Evolutionary conservation across 73 alveolate genomes (phyloP).

Genomic region (Paramecium sexaurelia): DNA sequence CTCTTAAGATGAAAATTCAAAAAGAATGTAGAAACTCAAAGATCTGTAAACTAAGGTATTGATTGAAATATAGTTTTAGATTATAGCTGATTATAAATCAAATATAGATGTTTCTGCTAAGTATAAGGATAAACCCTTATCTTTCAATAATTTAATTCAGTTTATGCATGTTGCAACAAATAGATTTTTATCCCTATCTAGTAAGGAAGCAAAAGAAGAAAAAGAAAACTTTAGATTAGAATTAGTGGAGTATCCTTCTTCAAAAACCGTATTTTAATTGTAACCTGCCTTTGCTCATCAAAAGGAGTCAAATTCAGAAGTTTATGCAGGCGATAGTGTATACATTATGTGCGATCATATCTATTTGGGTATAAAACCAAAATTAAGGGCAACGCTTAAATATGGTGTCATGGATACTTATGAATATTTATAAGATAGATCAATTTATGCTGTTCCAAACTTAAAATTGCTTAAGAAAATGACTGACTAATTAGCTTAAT

Average conservation of each 20-base stretch:
- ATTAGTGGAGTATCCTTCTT: constrained; percentile 21
- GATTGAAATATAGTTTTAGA: background rate
- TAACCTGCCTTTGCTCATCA: constrained; percentile 49
- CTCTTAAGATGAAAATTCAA: background rate
- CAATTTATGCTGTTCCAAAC: constrained; percentile 36
- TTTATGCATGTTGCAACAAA: constrained; percentile 52
- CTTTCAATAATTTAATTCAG: background rate
- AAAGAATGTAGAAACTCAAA: background rate
- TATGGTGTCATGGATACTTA: background rate
- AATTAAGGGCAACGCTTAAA: constrained; percentile 2
- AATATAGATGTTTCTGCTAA: background rate
- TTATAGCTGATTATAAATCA: constrained; percentile 23
- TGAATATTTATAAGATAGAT: constrained; percentile 11
- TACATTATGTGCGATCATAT: constrained; percentile 14
- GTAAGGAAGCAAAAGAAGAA: constrained; percentile 39
- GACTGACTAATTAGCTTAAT: background rate
- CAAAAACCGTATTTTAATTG: constrained; percentile 26
- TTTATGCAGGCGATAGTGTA: constrained; percentile 54
- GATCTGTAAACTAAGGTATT: background rate
- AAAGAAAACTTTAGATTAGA: constrained; percentile 42
- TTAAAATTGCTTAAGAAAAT: background rate
- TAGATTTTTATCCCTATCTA: background rate
- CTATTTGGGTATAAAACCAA: constrained; percentile 39
- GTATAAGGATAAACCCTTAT: constrained; percentile 28
- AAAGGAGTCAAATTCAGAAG: background rate